phyloP scores from a whole-genome alignment of 2,329 filamentous ascomycete genomes.

The Xylariomycetidae sp. region DNA sequence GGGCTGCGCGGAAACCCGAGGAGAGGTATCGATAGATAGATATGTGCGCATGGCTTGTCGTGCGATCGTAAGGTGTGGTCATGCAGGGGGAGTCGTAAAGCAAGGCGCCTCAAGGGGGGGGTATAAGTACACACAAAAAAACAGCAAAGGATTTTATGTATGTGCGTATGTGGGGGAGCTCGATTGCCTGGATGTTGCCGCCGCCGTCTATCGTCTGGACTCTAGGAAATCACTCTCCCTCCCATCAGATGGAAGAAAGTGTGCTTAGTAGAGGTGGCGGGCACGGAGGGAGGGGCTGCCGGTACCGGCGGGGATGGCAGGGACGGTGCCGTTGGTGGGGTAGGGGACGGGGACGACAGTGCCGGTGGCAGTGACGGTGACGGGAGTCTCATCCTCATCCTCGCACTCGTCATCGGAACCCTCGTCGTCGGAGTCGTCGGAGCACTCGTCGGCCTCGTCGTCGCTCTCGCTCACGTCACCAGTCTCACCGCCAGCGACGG shows the following conservation, averaged over 20 bases:
- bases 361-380: constrained; percentile 31
- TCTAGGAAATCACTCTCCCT: neutral
- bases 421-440: neutral
- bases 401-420: constrained; percentile 13
- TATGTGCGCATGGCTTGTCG: too few species aligned
- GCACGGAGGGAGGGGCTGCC: constrained; percentile 5
- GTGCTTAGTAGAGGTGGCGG: constrained; percentile 12
- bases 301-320: constrained; percentile 29
- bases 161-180: too few species aligned
- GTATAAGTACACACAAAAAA: too few species aligned
- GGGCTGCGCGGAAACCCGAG: too few species aligned
- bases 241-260: neutral
- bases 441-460: constrained; percentile 4
- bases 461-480: constrained; percentile 4
- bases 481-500: constrained; percentile 4
- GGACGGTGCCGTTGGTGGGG: constrained; percentile 32
- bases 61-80: too few species aligned
- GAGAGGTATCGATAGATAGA: too few species aligned
- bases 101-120: too few species aligned
- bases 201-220: neutral
- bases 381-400: constrained; percentile 14
- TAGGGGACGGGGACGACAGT: constrained; percentile 31
- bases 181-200: too few species aligned
- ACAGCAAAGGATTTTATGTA: too few species aligned
- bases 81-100: too few species aligned